Evolutionary conservation across 805 yeast genomes (phyloP).

Genomic region (Debaryomyces tyrocola): DNA sequence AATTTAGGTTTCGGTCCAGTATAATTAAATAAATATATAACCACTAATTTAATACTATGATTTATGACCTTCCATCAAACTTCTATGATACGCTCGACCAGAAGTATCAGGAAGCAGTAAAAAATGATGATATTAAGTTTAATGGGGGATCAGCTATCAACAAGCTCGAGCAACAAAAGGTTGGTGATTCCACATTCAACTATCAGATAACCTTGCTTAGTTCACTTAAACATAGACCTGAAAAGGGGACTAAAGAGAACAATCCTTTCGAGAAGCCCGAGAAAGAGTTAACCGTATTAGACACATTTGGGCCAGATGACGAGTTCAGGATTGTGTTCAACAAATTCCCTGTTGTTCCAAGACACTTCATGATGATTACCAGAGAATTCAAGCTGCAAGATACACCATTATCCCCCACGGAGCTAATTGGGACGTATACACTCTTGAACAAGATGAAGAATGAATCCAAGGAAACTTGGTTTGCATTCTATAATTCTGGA

Average conservation of each 20-base stretch:
- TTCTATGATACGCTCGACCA: constrained; percentile 33
- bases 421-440: constrained; percentile 58
- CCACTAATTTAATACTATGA: constrained; percentile 11
- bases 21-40: neutral
- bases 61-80: constrained; percentile 33
- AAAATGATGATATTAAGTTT: constrained; percentile 47
- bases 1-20: neutral
- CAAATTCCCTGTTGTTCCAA: constrained; percentile 81
- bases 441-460: constrained; percentile 52
- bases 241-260: constrained; percentile 36
- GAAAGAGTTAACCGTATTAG: constrained; percentile 63
- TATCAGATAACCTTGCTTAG: constrained; percentile 32
- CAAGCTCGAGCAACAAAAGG: constrained; percentile 24
- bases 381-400: constrained; percentile 71
- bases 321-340: constrained; percentile 66
- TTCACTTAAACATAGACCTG: constrained; percentile 40
- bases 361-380: constrained; percentile 79
- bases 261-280: constrained; percentile 86
- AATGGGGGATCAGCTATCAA: constrained; percentile 46
- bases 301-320: constrained; percentile 52
- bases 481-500: constrained; percentile 90
- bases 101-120: constrained; percentile 51
- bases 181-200: constrained; percentile 14
- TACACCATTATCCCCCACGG: constrained; percentile 69
- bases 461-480: constrained; percentile 44